A percentile compares a stretch with the other conserved stretches of the same genome.
These are phyloP conservation scores for Aspergillus sparsus DNA, from an alignment of 495 filamentous ascomycete genomes.

Conservation along the genomic window DNA sequence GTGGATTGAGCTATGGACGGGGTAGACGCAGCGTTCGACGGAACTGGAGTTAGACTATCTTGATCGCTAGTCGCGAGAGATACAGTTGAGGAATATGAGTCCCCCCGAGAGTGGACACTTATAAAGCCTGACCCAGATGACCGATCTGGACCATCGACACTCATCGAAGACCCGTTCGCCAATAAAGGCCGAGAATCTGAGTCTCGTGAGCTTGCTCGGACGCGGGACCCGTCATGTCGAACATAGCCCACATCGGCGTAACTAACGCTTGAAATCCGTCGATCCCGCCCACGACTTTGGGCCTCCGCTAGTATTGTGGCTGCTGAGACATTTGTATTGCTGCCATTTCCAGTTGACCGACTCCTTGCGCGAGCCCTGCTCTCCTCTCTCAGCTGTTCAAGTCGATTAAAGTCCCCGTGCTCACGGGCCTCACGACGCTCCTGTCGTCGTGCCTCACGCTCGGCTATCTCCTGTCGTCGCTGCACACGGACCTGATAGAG, in stretches of 20 bases:
- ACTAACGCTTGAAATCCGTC: conserved; percentile 77
- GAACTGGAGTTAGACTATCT: conserved; percentile 31
- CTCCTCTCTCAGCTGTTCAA: conserved; percentile 59
- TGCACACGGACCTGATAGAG: conserved; percentile 86
- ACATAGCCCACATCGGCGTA: conserved; percentile 87
- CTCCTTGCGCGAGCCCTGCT: conserved; percentile 34
- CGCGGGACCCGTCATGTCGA: conserved; percentile 81
- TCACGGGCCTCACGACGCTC: conserved; percentile 67
- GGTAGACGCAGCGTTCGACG: conserved; percentile 28
- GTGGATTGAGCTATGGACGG: conserved; percentile 26
- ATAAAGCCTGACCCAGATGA: conserved; percentile 31
- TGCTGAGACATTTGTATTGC: conserved; percentile 31
- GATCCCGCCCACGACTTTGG: conserved; percentile 66
- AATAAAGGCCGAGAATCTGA: conserved; percentile 75
- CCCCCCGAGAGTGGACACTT: conserved; percentile 33
- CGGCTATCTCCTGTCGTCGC: conserved; percentile 71
- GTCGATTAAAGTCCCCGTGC: conserved; percentile 62
- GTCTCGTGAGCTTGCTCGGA: conserved; percentile 78
- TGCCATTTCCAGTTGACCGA: conserved; percentile 34
- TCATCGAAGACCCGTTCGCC: conserved; percentile 66
- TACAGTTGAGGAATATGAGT: conserved; percentile 41
- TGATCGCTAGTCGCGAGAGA: conserved; percentile 32
- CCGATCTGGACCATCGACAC: conserved; percentile 22
- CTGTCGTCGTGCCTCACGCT: conserved; percentile 71
- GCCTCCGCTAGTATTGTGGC: conserved; percentile 59